Evolutionary conservation across 257 asterid species (phyloP), one percentile per base, ranked within the genome.

Genomic region (Lithospermum erythrorhizon): DNA sequence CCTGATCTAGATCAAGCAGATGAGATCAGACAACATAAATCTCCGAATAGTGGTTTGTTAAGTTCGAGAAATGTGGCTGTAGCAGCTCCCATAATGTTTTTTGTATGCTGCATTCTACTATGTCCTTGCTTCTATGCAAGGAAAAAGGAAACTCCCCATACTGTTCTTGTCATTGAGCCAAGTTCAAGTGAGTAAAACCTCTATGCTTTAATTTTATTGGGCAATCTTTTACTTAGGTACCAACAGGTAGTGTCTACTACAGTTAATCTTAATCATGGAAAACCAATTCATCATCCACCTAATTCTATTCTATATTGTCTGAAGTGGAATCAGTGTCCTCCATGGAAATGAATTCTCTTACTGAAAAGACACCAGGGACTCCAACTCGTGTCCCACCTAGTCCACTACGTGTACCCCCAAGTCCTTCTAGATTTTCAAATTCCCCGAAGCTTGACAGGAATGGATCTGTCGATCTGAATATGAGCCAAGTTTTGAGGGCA

Each of bases 401-500:
- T 9, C 57, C 57, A 20, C 27, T 53, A 56, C 60, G 60, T 10
- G 60, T 56, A 3, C 60, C 95, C 1, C 90, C 95, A 17, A 90
- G 96, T 73, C 95, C 96, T 58, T 83, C 97, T n/a, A 80, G 95
- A 77, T 89, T 94, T 77, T 82, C 95, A 65, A 83, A 83, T 94
- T 93, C 99, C 9, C 95, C 96, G 0, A 80, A 89, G 75, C 95
- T 89, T 62, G 84, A 73, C 61, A 76, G 93, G 75, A 75, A 89
- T 68, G 97, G 96, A 67, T 85, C 94, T 27, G 73, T 94, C 78
- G 96, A 85, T 81, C 81, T 94, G 61, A 80, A 62, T 68, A 70
- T 94, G 83, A 68, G 55, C 74, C 95, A 89, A 79, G 91, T 86
- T 65, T 48, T 66, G 21, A 82, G 68, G 76, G 95, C 86, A 3